Conservation (phyloP, 2,329 filamentous ascomycete species). For the Pseudonectria foliicola region DNA sequence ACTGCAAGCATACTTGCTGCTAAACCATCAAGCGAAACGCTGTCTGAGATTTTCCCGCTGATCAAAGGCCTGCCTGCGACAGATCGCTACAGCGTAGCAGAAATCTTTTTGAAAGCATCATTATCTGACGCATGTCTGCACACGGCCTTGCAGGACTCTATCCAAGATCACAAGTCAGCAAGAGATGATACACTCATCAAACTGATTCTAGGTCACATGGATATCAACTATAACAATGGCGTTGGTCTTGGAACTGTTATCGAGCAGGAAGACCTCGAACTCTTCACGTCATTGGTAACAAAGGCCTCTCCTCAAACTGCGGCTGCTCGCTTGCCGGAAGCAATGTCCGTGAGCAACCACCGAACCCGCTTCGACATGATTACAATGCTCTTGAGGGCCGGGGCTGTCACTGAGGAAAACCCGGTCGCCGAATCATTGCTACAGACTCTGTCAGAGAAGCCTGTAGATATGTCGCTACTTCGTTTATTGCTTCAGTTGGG, state of each 20-base stretch:
- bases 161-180: conserved; percentile 38
- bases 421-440: conserved; percentile 38
- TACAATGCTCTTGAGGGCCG: conserved; percentile 37
- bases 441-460: conserved; percentile 34
- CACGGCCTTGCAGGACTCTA: conserved; percentile 44
- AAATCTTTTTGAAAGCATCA: conserved; percentile 43
- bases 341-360: conserved; percentile 38
- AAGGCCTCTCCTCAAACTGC: conserved; percentile 41
- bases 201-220: conserved; percentile 44
- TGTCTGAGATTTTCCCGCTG: conserved; percentile 42
- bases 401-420: conserved; percentile 34
- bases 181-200: conserved; percentile 46
- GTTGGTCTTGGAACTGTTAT: conserved; percentile 43
- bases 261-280: conserved; percentile 36
- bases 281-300: conserved; percentile 39
- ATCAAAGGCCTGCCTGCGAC: conserved; percentile 35
- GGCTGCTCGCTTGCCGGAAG: conserved; percentile 39
- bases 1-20: conserved; percentile 38
- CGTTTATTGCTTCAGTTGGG: conserved; percentile 43
- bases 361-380: conserved; percentile 40
- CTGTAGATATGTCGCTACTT: conserved; percentile 44
- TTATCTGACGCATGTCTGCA: conserved; percentile 41
- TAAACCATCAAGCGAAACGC: conserved; percentile 39
- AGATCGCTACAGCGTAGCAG: conserved; percentile 41
- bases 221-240: conserved; percentile 48